Evolutionary conservation across 116 monocot species (phyloP).

Genomic region (Cymodocea nodosa): DNA sequence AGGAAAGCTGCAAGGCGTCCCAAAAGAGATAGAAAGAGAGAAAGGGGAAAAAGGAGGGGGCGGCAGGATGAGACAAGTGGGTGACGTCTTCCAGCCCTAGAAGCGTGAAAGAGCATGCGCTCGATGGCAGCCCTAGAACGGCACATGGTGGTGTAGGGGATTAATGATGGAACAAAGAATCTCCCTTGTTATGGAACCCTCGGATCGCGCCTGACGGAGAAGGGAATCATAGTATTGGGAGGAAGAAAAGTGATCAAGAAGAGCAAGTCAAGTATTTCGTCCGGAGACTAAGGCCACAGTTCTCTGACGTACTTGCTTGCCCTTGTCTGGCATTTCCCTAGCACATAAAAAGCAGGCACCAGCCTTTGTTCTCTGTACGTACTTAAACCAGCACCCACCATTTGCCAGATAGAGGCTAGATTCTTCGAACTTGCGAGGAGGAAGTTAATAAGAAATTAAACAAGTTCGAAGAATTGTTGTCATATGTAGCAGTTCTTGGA

Average conservation of each 20-base stretch:
- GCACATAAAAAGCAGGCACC: not conserved
- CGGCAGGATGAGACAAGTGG: conserved; percentile 1
- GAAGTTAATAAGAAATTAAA: no score
- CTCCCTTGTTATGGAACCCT: not conserved
- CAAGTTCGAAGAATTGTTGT: no score
- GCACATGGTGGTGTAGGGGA: not conserved
- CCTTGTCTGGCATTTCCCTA: conserved; percentile 2
- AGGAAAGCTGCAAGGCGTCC: no score
- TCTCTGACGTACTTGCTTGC: not conserved
- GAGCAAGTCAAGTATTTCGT: no score
- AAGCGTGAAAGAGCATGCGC: not conserved
- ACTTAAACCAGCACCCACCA: no score
- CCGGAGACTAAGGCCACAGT: not conserved
- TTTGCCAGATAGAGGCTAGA: no score
- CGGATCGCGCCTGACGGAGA: not conserved
- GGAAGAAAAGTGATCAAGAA: no score
- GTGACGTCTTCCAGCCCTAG: conserved; percentile 4
- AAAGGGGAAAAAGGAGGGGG: not conserved
- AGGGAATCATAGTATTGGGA: not conserved
- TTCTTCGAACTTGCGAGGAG: no score
- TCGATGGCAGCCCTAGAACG: not conserved
- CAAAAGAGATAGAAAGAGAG: not conserved
- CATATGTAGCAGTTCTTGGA: no score
- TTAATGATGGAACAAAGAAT: not conserved
- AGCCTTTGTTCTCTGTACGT: not conserved